Conservation (phyloP, 345 rosid genomes). For the Xanthoceras sorbifolium region DNA sequence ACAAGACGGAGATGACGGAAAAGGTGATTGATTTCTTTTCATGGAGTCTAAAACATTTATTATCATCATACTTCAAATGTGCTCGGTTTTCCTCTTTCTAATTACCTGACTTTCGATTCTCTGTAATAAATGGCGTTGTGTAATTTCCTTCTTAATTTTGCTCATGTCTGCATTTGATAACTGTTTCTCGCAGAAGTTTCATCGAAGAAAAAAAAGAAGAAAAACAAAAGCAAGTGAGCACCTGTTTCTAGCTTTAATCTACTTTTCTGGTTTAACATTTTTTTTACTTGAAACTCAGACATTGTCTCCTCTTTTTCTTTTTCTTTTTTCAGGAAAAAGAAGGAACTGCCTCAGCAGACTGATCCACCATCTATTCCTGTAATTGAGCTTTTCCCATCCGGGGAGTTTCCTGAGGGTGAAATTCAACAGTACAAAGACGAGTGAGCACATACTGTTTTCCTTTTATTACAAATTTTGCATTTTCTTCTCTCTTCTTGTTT, state of each 20-base stretch:
- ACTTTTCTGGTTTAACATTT: background rate
- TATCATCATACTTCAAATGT: background rate
- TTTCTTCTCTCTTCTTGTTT: background rate
- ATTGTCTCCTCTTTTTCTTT: conserved; percentile 16
- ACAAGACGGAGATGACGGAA: conserved; percentile 49
- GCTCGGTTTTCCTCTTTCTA: background rate
- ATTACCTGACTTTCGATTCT: background rate
- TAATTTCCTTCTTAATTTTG: background rate
- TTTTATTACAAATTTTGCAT: background rate
- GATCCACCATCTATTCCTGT: conserved; percentile 86
- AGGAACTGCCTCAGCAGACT: conserved; percentile 72
- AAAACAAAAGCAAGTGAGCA: conserved; percentile 92
- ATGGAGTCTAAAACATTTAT: too few relatives aligned
- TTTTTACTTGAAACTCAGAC: background rate
- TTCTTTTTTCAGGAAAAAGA: conserved; percentile 69
- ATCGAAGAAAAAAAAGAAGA: conserved; percentile 93
- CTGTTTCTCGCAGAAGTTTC: conserved; percentile 18
- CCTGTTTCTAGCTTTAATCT: conserved; percentile 14
- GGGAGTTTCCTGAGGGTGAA: conserved; percentile 98
- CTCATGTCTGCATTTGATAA: background rate
- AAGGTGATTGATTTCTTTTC: conserved; percentile 38
- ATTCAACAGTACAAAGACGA: conserved; percentile 91
- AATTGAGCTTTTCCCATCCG: conserved; percentile 79
- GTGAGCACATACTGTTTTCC: conserved; percentile 51
- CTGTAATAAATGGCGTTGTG: background rate